Conservation (phyloP, 306 rosid genomes). For the Dryas alaskensis region DNA sequence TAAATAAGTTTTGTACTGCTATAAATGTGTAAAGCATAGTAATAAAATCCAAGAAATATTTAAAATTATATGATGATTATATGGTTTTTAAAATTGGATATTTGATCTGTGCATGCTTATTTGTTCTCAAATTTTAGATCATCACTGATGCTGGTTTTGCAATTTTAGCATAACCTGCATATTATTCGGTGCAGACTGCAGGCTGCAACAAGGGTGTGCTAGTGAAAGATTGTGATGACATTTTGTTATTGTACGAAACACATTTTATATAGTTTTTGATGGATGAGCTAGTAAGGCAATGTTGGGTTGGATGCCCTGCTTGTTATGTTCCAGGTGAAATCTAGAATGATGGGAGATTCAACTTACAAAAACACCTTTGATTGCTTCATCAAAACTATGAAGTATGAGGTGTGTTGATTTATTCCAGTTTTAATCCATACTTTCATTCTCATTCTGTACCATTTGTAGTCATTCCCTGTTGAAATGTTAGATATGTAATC, state of each 20-base stretch:
- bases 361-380: slow-evolving; percentile 83
- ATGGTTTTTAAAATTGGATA: neutral
- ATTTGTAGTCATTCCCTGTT: neutral
- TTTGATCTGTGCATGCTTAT: neutral
- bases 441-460: slow-evolving; percentile 5
- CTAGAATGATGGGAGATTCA: slow-evolving; percentile 99
- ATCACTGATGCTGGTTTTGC: slow-evolving; percentile 12
- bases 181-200: slow-evolving; percentile 21
- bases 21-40: neutral
- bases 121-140: neutral
- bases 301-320: slow-evolving; percentile 33
- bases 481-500: neutral
- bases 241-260: slow-evolving; percentile 21
- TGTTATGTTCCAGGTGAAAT: slow-evolving; percentile 71
- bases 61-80: neutral
- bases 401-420: slow-evolving; percentile 67
- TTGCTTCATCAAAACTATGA: slow-evolving; percentile 79
- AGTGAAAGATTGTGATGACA: slow-evolving; percentile 32
- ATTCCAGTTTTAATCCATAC: slow-evolving; percentile 1
- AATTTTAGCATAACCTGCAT: slow-evolving; percentile 14
- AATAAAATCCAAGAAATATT: neutral
- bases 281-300: slow-evolving; percentile 29
- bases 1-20: neutral
- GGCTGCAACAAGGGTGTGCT: slow-evolving; percentile 29
- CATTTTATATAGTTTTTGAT: slow-evolving; percentile 27